These are phyloP conservation scores for Lepiota brunneoincarnata DNA, from an alignment of 768 basidiomycete species.

Conservation along the genomic window DNA sequence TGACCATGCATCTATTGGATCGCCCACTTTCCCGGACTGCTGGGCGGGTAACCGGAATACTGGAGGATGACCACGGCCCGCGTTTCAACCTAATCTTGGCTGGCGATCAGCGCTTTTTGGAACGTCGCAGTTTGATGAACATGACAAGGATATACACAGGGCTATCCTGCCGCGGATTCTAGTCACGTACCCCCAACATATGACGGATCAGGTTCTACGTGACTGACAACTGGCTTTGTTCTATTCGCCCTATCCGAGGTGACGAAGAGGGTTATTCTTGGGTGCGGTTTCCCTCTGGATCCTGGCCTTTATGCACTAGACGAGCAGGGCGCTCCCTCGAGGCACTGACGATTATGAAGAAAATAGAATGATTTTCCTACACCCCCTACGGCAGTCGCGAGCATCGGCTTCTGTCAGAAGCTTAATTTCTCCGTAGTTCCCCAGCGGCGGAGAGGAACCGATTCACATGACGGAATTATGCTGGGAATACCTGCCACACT, in stretches of 20 bases:
- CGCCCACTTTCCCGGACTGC: not conserved
- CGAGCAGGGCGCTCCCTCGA: not conserved
- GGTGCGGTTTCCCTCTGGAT: too few relatives aligned
- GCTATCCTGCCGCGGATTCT: not conserved
- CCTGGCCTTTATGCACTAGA: not conserved
- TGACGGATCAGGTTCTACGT: not conserved
- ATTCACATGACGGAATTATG: conserved; percentile 6
- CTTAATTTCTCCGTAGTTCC: conserved; percentile 9
- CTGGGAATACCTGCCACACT: not conserved
- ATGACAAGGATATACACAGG: not conserved
- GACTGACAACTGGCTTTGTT: conserved; percentile 1
- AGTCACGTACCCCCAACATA: not conserved
- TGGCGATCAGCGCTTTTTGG: not conserved
- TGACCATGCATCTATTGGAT: not conserved
- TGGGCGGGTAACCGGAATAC: conserved; percentile 4
- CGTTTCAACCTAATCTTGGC: not conserved
- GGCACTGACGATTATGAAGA: not conserved
- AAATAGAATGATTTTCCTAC: not conserved
- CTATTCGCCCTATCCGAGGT: not conserved
- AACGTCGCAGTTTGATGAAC: not conserved
- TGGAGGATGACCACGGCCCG: not conserved
- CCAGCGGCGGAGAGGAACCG: not conserved
- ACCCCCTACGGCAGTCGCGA: not conserved
- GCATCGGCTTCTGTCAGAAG: conserved; percentile 6
- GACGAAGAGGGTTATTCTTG: not conserved